Conservation (phyloP, 305 asterid species). For the Fraxinus baroniana region DNA sequence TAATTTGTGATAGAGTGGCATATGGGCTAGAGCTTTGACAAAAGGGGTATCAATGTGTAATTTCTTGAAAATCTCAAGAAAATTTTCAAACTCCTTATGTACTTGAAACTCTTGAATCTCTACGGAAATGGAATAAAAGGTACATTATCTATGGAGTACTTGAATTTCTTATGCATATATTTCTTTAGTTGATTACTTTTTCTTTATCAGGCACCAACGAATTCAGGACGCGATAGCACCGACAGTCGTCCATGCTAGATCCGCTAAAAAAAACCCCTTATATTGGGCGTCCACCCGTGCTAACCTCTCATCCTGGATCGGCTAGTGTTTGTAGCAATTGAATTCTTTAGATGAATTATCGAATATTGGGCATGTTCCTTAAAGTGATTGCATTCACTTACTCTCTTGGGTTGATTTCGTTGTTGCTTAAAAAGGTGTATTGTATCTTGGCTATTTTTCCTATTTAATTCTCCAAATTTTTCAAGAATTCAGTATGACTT, state of each 20-base stretch:
- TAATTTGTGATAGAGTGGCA: background rate
- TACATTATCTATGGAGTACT: background rate
- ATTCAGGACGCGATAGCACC: too few relatives aligned
- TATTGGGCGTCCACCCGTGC: too few relatives aligned
- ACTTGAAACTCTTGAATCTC: background rate
- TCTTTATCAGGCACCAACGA: background rate
- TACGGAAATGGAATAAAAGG: background rate
- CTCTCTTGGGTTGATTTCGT: background rate
- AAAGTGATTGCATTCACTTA: background rate
- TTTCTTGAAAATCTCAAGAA: background rate
- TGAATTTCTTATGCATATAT: background rate
- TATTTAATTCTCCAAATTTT: background rate
- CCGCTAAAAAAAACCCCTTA: too few relatives aligned
- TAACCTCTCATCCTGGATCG: too few relatives aligned
- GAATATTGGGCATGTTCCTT: background rate
- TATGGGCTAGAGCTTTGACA: background rate
- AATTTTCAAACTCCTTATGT: background rate
- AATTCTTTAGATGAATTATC: background rate
- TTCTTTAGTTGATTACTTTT: background rate
- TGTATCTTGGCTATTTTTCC: background rate
- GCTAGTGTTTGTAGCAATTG: background rate
- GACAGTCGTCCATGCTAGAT: too few relatives aligned
- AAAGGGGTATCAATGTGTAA: background rate
- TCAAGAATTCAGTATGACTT: background rate
- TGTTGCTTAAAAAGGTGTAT: background rate